These are phyloP conservation scores for Tinospora cordifolia DNA, from an alignment of 164 flowering plant species.

Conservation along the genomic window DNA sequence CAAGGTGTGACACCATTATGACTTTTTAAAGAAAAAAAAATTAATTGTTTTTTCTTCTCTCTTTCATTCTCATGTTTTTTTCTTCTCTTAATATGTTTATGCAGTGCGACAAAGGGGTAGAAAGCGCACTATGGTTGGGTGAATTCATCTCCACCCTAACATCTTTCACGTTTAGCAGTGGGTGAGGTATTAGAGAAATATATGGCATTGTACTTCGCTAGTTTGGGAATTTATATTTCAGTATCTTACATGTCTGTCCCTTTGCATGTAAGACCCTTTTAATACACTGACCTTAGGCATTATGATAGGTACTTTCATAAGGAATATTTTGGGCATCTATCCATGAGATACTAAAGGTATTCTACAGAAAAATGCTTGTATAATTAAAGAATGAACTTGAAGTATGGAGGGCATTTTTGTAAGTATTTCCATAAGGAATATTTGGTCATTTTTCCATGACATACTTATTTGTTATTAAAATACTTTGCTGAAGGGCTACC, in stretches of 20 bases:
- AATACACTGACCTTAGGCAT: too few relatives aligned
- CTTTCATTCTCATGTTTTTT: neutral
- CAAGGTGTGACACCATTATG: conserved; percentile 43
- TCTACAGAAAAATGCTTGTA: too few relatives aligned
- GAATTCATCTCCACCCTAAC: conserved; percentile 13
- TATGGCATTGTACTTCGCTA: conserved; percentile 4
- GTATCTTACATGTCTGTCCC: neutral
- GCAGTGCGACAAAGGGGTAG: conserved; percentile 83
- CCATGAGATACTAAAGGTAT: too few relatives aligned
- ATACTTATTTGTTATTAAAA: too few relatives aligned
- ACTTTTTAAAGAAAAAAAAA: neutral
- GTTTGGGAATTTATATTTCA: neutral
- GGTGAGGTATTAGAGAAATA: conserved; percentile 9
- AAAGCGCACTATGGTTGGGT: conserved; percentile 87
- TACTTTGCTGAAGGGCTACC: too few relatives aligned
- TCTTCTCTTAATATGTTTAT: neutral
- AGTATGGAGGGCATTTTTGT: too few relatives aligned
- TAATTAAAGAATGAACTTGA: too few relatives aligned
- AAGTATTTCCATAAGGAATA: too few relatives aligned
- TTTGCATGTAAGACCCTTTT: neutral
- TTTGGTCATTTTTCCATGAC: too few relatives aligned
- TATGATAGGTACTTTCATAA: too few relatives aligned
- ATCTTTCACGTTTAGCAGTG: neutral
- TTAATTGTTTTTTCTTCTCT: neutral
- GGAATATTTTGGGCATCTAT: too few relatives aligned